Percentiles rank a stretch among this genome's conserved stretches.
Evolutionary conservation across 768 basidiomycete genomes (phyloP).

Genomic region (Filobasidium floriforme): DNA sequence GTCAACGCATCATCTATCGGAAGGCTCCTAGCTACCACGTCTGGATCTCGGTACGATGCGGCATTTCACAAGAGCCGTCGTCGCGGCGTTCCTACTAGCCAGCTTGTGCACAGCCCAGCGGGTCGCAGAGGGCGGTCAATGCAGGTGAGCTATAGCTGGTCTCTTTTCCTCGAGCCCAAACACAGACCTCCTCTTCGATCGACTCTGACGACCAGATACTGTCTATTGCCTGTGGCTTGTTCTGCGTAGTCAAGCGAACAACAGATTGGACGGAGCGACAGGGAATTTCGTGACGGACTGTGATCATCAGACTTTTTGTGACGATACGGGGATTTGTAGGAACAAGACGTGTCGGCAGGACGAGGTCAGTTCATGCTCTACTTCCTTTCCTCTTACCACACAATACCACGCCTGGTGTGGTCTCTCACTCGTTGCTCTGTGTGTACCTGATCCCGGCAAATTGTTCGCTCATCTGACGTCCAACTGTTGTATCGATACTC

Average conservation of each 20-base stretch:
- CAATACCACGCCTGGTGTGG: too few species aligned
- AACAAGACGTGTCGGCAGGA: slow-evolving; percentile 66
- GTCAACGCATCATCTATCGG: too few species aligned
- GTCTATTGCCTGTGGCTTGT: too few species aligned
- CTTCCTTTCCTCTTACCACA: slow-evolving; percentile 34
- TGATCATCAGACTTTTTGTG: slow-evolving; percentile 63
- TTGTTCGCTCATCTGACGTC: too few species aligned
- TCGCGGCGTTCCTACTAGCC: too few species aligned
- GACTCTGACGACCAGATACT: slow-evolving; percentile 11
- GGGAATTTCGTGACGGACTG: slow-evolving; percentile 74
- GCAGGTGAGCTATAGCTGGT: neutral
- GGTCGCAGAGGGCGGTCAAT: neutral
- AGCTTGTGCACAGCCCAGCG: neutral
- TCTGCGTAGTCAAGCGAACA: slow-evolving; percentile 57
- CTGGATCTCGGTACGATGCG: too few species aligned
- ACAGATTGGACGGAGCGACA: slow-evolving; percentile 66
- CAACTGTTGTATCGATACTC: neutral
- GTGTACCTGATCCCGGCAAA: too few species aligned
- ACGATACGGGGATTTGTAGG: slow-evolving; percentile 53
- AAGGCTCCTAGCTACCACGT: too few species aligned
- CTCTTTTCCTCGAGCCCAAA: neutral
- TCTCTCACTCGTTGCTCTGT: too few species aligned
- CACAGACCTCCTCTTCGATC: neutral
- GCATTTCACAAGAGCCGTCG: too few species aligned
- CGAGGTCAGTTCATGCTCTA: slow-evolving; percentile 60